These are phyloP conservation scores for Geotrichum reessii DNA, from an alignment of 1,139 yeast genomes.

Conservation along the genomic window DNA sequence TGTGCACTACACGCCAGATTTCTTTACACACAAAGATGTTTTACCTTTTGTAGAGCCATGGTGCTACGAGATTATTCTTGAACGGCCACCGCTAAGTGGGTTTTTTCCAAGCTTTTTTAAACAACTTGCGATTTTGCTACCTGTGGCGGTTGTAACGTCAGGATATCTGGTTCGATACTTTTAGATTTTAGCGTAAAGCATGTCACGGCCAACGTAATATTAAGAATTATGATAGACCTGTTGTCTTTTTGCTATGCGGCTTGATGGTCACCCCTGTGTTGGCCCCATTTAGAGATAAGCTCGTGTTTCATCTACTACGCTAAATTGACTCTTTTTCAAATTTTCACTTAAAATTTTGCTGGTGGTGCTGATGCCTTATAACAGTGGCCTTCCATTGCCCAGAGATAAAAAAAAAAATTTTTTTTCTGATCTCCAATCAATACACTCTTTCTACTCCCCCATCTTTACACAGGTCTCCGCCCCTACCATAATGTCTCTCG, in stretches of 20 bases:
- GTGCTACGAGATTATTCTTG: not conserved
- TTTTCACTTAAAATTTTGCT: not conserved
- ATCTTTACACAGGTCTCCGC: not conserved
- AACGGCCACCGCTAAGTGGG: not conserved
- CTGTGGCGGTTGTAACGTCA: not conserved
- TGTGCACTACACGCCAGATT: slow-evolving; percentile 6
- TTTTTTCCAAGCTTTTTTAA: not conserved
- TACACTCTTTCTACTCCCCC: not conserved
- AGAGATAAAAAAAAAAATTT: not conserved
- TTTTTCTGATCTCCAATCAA: not conserved
- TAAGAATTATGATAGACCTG: not conserved
- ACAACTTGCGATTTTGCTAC: not conserved
- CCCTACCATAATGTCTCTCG: slow-evolving; percentile 9
- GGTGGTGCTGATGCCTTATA: not conserved
- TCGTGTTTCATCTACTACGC: not conserved
- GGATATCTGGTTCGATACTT: not conserved
- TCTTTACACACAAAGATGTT: slow-evolving; percentile 8
- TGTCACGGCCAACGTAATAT: not conserved
- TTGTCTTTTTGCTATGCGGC: not conserved
- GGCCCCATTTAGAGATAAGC: not conserved
- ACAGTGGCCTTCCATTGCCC: not conserved
- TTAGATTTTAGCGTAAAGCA: not conserved
- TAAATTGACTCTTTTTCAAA: not conserved
- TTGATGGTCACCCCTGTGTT: not conserved
- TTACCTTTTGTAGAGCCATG: not conserved